A percentile compares a stretch with the other conserved stretches of the same genome.
phyloP scores from a whole-genome alignment of 2,329 filamentous ascomycete genomes.

The Epichloe typhina region DNA sequence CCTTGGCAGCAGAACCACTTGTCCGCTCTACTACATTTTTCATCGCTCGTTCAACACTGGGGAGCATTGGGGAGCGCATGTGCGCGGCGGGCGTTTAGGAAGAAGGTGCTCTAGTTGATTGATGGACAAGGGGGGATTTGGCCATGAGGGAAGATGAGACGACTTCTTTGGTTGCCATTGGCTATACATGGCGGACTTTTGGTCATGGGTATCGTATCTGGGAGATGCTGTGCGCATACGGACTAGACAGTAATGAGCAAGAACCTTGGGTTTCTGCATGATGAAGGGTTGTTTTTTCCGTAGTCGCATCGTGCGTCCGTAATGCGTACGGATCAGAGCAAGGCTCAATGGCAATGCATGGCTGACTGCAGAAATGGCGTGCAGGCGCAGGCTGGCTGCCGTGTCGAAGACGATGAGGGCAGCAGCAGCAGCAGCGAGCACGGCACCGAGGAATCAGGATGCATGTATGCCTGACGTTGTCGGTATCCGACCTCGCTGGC shows the following conservation, averaged over 20 bases:
- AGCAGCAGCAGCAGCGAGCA: background rate
- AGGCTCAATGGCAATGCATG: background rate
- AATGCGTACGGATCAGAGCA: background rate
- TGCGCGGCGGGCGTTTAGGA: slow-evolving; percentile 2
- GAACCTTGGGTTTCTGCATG: background rate
- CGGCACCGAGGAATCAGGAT: background rate
- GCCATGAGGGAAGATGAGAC: too few relatives aligned
- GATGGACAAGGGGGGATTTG: too few relatives aligned
- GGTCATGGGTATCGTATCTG: too few relatives aligned
- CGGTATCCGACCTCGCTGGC: background rate
- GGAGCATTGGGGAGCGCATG: background rate
- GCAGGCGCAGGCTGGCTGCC: slow-evolving; percentile 1
- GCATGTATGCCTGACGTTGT: background rate
- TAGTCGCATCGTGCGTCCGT: background rate
- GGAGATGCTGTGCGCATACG: too few relatives aligned
- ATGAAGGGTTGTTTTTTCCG: background rate
- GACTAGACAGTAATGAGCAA: too few relatives aligned
- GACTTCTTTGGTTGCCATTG: too few relatives aligned
- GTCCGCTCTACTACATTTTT: background rate
- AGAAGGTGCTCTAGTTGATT: background rate
- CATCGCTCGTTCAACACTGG: background rate
- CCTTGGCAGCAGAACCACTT: background rate
- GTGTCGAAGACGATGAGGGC: background rate
- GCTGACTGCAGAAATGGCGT: slow-evolving; percentile 2
- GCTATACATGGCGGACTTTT: too few relatives aligned